Conservation (phyloP, 352 stramenopile species). For the Pythium coloratum region DNA sequence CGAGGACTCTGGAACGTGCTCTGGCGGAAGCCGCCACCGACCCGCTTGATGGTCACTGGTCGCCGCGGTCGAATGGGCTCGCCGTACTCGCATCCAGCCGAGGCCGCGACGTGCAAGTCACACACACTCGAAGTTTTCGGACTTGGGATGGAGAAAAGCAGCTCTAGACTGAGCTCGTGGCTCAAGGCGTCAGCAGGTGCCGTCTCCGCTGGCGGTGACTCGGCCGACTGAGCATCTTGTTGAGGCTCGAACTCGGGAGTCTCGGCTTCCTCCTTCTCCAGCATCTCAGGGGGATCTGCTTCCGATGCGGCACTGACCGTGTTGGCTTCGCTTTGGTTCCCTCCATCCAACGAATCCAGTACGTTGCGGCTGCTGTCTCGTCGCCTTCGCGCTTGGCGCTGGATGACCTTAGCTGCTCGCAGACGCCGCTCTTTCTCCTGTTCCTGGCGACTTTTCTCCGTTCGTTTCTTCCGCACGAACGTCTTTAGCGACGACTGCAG, state of each 20-base stretch:
- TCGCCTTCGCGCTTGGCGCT: constrained; percentile 44
- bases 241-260: not conserved
- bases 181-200: constrained; percentile 19
- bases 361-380: not conserved
- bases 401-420: constrained; percentile 44
- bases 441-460: constrained; percentile 18
- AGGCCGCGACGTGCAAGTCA: not conserved
- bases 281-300: not conserved
- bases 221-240: not conserved
- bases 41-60: constrained; percentile 27
- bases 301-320: not conserved
- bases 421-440: constrained; percentile 32
- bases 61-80: not conserved
- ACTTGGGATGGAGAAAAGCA: constrained; percentile 50
- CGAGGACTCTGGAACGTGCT: constrained; percentile 25
- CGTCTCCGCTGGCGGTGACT: not conserved
- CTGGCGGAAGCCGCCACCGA: constrained; percentile 59
- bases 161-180: constrained; percentile 51
- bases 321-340: not conserved
- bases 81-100: not conserved
- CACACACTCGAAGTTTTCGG: not conserved
- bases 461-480: constrained; percentile 21
- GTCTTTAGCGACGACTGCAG: constrained; percentile 34
- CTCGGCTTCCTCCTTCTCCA: constrained; percentile 1
- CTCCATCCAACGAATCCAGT: constrained; percentile 5